Conservation (phyloP, 2,329 filamentous ascomycete species). For the Diaporthe helianthi region DNA sequence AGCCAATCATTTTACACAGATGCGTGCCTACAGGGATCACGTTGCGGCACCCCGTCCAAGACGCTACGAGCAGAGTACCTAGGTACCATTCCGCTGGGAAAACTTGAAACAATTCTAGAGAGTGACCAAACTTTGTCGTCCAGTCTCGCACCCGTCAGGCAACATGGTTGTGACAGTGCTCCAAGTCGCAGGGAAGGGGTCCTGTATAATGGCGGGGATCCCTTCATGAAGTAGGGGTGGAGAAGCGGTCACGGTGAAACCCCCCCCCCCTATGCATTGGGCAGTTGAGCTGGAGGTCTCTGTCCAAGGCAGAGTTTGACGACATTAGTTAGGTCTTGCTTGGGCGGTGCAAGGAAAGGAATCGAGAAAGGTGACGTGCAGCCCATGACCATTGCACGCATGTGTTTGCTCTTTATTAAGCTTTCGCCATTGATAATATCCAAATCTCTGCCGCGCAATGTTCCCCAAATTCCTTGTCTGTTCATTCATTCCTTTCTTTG, state of each 20-base stretch:
- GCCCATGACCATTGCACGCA: not conserved
- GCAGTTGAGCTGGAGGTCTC: slow-evolving; percentile 1
- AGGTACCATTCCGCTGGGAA: not conserved
- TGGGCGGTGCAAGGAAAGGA: not conserved
- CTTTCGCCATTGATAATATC: slow-evolving; percentile 5
- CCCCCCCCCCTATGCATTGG: slow-evolving; percentile 1
- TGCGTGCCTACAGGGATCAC: not conserved
- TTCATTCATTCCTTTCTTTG: slow-evolving; percentile 1
- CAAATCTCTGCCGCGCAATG: not conserved
- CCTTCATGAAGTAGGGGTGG: not conserved
- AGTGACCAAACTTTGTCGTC: slow-evolving; percentile 29
- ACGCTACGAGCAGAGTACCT: not conserved
- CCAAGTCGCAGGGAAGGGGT: not conserved
- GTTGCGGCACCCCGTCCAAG: slow-evolving; percentile 17
- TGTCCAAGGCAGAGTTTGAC: not conserved
- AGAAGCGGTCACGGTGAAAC: not conserved
- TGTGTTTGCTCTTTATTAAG: slow-evolving; percentile 23
- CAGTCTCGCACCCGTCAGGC: slow-evolving; percentile 14
- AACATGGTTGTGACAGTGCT: slow-evolving; percentile 18
- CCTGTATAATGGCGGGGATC: not conserved
- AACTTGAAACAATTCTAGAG: slow-evolving; percentile 14
- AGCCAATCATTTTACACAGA: slow-evolving; percentile 34
- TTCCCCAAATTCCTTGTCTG: not conserved
- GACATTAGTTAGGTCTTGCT: not conserved
- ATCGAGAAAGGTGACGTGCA: not conserved